Conservation (phyloP, 1,284 basidiomycete species). For the Tylopilus sp. region DNA sequence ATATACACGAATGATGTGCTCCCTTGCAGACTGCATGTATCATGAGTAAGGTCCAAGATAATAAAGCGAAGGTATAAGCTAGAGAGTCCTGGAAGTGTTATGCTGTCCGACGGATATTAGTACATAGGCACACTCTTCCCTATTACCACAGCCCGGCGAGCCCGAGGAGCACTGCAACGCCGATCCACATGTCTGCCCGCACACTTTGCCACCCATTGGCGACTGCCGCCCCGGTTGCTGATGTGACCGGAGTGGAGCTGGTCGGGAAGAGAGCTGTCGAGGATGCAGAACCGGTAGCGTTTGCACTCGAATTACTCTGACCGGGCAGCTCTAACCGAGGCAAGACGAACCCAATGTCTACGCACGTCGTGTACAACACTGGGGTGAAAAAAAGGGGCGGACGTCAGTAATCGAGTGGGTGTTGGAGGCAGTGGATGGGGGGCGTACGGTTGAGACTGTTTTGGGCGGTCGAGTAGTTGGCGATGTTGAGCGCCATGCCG, state of each 20-base stretch:
- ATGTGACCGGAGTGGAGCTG: not conserved
- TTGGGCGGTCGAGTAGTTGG: slow-evolving; percentile 31
- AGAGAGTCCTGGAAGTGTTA: slow-evolving; percentile 4
- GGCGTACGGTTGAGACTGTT: slow-evolving; percentile 29
- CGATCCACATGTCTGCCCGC: slow-evolving; percentile 3
- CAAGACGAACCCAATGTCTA: slow-evolving; percentile 31
- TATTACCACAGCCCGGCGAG: slow-evolving; percentile 19
- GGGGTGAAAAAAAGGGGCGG: not conserved
- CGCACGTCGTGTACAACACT: slow-evolving; percentile 35
- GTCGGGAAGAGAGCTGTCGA: not conserved
- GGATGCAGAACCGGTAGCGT: slow-evolving; percentile 1
- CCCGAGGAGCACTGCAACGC: slow-evolving; percentile 8
- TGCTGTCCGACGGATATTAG: not conserved
- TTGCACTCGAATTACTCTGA: slow-evolving; percentile 35
- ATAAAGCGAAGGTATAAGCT: slow-evolving; percentile 11
- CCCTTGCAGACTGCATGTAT: not conserved
- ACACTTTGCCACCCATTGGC: not conserved
- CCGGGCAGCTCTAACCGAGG: slow-evolving; percentile 40
- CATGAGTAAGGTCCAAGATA: slow-evolving; percentile 7
- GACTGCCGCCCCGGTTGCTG: slow-evolving; percentile 1
- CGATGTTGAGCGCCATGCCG: slow-evolving; percentile 26
- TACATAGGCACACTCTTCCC: no score
- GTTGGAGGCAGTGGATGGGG: not conserved
- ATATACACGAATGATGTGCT: slow-evolving; percentile 7
- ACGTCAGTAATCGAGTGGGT: not conserved